Conservation (phyloP, 2,329 filamentous ascomycete species). For the Chrysoporthe deuterocubensis region DNA sequence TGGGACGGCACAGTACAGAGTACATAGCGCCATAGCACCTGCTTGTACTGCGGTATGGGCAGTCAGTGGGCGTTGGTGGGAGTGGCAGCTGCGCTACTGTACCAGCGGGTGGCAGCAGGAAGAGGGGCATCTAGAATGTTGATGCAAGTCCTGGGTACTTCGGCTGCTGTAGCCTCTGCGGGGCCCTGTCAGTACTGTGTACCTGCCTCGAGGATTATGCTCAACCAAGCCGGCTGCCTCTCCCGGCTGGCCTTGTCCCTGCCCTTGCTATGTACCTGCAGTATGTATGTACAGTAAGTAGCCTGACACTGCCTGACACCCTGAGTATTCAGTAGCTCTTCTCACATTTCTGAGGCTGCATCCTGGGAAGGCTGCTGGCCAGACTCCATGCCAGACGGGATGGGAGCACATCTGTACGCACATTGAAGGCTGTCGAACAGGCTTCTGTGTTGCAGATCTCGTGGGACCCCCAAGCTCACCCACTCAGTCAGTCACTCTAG, state of each 20-base stretch:
- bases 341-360: neutral
- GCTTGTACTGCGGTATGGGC: slow-evolving; percentile 8
- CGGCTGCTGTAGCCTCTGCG: neutral
- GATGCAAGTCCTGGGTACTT: neutral
- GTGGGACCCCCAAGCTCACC: no score
- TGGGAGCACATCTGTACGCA: no score
- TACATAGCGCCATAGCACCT: neutral
- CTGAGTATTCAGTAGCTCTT: neutral
- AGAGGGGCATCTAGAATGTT: neutral
- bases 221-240: slow-evolving; percentile 4
- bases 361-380: neutral
- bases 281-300: neutral
- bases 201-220: neutral
- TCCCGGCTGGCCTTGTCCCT: slow-evolving; percentile 11
- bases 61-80: slow-evolving; percentile 31
- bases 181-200: neutral
- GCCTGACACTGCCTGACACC: neutral
- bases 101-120: slow-evolving; percentile 1
- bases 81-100: slow-evolving; percentile 21
- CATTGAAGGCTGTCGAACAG: no score
- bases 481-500: no score
- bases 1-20: neutral
- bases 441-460: no score
- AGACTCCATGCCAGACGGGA: neutral
- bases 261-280: neutral